Evolutionary conservation across 805 yeast genomes (phyloP).

Genomic region (Spathaspora boniae): DNA sequence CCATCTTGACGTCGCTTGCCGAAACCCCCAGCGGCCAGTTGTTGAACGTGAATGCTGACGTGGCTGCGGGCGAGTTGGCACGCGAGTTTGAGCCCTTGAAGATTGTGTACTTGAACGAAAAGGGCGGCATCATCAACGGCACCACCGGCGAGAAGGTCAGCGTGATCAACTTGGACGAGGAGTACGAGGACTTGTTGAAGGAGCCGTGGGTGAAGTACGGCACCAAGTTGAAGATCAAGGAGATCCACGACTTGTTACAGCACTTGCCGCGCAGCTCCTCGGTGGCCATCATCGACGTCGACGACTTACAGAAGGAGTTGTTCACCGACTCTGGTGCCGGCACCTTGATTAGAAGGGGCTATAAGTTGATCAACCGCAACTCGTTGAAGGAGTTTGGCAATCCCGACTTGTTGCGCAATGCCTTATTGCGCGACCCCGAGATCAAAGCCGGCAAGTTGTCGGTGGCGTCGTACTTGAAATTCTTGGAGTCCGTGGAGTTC

Average conservation of each 20-base stretch:
- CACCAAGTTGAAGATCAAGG: conserved; percentile 93
- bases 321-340: conserved; percentile 99
- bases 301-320: conserved; percentile 93
- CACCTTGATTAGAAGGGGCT: conserved; percentile 95
- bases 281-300: conserved; percentile 94
- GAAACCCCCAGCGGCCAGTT: conserved; percentile 97
- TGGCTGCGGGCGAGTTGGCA: conserved; percentile 97
- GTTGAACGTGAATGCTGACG: conserved; percentile 96
- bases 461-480: conserved; percentile 77
- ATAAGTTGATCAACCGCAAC: conserved; percentile 72
- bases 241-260: conserved; percentile 90
- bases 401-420: conserved; percentile 74
- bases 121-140: conserved; percentile 96
- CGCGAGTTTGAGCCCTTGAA: conserved; percentile 95
- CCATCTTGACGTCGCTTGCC: conserved; percentile 93
- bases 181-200: conserved; percentile 84
- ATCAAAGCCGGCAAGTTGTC: conserved; percentile 66
- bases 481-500: conserved; percentile 59
- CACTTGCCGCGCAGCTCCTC: conserved; percentile 95
- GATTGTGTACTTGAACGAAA: conserved; percentile 93
- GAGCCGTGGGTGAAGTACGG: conserved; percentile 99
- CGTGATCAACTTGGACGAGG: conserved; percentile 91
- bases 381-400: conserved; percentile 65
- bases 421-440: conserved; percentile 73
- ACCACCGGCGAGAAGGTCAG: conserved; percentile 86